Base-by-base conservation (phyloP, 1,284 basidiomycete species). In the Ustilago nuda region DNA sequence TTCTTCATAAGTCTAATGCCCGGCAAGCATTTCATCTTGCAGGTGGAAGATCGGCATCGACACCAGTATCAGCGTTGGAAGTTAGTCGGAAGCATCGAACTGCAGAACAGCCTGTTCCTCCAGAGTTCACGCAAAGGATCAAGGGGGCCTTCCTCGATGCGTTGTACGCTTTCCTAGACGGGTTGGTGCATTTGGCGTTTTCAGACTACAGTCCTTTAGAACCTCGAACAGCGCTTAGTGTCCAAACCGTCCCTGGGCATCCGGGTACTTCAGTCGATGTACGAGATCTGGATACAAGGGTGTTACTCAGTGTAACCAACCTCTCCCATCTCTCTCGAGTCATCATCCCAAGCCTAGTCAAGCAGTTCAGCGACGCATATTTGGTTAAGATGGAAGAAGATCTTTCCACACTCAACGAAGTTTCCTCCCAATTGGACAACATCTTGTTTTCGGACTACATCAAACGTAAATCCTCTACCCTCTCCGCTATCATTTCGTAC, bases 221-320 rank as follows among this genome's bases (percentile, higher is more conserved):
- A 37, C 76, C 79, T n/a, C 60, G 50, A 4, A 72, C 60, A 5
- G 56, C 71, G n/a, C 48, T 74, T 27, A 72, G 69, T 41, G 72
- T 81, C 19, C 74, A 79, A 61, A 54, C 72, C 3, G 69, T 76
- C 2, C 76, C 72, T 3, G 78, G 78, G 6, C 74, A 56, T 17
- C 36, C 61, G 11, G 68, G 57, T 0, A 74, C 78, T 27, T 78
- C 82, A 37, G 78, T 86, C 45, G 83, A 87, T 57, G 78, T 86
- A 2, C 56, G 80, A 17, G 84, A 86, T 54, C 76, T 86, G 11
- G 93, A 98, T 83, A 92, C 90, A 19, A 91, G 96, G 51, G 89
- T 97, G 55, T 88, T 99, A 27, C 88, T 98, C 43, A 94, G 96
- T 45, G 89, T 98, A 23, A 94, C 94, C 11, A 98, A 98, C 85